These are phyloP conservation scores for Aspergillus nomiae DNA, from an alignment of 2,329 filamentous ascomycete species.

Conservation along the genomic window DNA sequence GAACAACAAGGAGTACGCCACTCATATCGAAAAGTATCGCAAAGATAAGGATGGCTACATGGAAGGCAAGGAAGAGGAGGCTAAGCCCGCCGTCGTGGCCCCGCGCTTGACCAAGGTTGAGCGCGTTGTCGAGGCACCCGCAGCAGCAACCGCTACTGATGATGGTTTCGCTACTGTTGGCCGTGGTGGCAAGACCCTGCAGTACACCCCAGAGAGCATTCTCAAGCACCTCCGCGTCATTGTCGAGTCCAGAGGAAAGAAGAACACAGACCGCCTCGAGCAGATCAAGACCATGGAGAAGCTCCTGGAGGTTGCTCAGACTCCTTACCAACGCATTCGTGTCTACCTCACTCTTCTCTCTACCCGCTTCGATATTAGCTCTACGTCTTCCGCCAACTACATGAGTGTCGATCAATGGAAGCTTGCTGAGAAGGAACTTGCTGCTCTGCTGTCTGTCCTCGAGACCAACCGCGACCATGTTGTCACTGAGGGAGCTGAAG, in stretches of 20 bases:
- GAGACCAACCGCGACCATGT: constrained; percentile 79
- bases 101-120: constrained; percentile 55
- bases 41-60: constrained; percentile 85
- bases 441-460: constrained; percentile 73
- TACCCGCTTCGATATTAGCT: constrained; percentile 88
- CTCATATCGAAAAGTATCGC: constrained; percentile 83
- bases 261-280: constrained; percentile 94
- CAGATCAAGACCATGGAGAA: constrained; percentile 99
- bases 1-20: constrained; percentile 92
- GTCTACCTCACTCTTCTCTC: constrained; percentile 90
- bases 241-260: constrained; percentile 94
- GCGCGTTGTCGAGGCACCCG: constrained; percentile 47
- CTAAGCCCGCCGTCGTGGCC: constrained; percentile 48
- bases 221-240: constrained; percentile 94
- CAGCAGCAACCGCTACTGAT: constrained; percentile 58
- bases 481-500: constrained; percentile 87
- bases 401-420: constrained; percentile 99
- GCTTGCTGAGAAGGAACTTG: constrained; percentile 83
- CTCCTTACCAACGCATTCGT: constrained; percentile 91
- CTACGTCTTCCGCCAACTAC: constrained; percentile 69
- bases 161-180: constrained; percentile 89
- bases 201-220: constrained; percentile 96
- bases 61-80: constrained; percentile 79
- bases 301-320: constrained; percentile 82
- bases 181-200: constrained; percentile 82